These are phyloP conservation scores for Coelastrella sp. DNA, from an alignment of 139 green algal species.

Conservation along the genomic window DNA sequence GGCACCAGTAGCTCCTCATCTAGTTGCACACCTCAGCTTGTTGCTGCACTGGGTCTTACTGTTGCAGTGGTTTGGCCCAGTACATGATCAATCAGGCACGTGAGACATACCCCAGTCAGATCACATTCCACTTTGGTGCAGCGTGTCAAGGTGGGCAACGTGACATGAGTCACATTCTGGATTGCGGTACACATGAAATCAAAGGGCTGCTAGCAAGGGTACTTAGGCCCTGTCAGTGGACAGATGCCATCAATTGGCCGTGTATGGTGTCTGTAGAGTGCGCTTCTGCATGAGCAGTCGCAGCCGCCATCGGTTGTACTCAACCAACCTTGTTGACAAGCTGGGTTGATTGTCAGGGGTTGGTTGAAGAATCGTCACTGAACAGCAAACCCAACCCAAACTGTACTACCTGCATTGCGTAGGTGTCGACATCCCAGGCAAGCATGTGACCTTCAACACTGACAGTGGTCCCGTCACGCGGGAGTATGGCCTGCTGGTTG, in stretches of 20 bases:
- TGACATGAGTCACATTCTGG: background rate
- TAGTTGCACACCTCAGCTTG: background rate
- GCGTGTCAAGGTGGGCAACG: conserved; percentile 14
- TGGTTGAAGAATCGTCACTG: no score
- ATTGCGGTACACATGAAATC: background rate
- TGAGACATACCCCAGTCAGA: conserved; percentile 42
- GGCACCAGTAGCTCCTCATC: no score
- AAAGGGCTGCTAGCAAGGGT: no score
- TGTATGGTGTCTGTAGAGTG: no score
- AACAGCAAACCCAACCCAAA: no score
- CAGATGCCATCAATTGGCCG: no score
- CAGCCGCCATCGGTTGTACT: no score
- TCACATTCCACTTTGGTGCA: conserved; percentile 64
- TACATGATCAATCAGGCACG: conserved; percentile 64
- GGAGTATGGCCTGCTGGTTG: conserved; percentile 69
- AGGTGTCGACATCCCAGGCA: conserved; percentile 36
- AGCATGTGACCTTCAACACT: conserved; percentile 21
- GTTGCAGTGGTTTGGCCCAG: conserved; percentile 54
- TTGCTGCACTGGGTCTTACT: background rate
- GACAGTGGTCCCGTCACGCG: background rate
- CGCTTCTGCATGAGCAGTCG: no score
- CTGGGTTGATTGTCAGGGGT: no score
- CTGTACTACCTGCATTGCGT: background rate
- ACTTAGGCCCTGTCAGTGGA: no score
- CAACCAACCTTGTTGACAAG: no score